phyloP scores from a whole-genome alignment of 345 rosid genomes.

The Eucalyptus brandiana region DNA sequence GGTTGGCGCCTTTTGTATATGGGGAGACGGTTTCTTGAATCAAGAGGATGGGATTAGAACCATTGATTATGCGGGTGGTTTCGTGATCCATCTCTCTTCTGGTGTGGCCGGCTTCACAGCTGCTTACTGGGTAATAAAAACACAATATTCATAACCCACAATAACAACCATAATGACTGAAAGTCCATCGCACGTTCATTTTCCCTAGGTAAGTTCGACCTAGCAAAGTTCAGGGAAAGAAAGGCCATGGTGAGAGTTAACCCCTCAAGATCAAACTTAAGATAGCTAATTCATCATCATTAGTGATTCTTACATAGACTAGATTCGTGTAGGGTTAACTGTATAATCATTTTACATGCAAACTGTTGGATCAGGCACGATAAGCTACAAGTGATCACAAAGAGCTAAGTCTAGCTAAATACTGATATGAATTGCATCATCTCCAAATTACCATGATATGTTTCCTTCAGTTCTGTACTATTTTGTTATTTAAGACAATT shows the following conservation, averaged over 20 bases:
- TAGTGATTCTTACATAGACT: neutral
- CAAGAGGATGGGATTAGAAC: neutral
- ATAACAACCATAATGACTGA: neutral
- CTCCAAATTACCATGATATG: neutral
- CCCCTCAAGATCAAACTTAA: neutral
- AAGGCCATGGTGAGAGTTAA: neutral
- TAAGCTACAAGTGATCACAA: neutral
- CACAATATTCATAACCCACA: neutral
- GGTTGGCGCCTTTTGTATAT: slow-evolving; percentile 38
- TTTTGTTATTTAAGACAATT: neutral
- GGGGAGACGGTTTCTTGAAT: slow-evolving; percentile 34
- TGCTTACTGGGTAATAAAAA: slow-evolving; percentile 38
- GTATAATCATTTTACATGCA: neutral
- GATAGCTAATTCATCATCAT: neutral
- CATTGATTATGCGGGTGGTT: slow-evolving; percentile 58
- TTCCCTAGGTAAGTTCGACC: neutral
- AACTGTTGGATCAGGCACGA: neutral
- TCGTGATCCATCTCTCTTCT: slow-evolving; percentile 60
- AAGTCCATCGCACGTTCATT: neutral
- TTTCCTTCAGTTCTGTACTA: neutral
- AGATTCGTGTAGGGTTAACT: neutral
- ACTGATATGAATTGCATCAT: neutral
- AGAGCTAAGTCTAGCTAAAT: neutral
- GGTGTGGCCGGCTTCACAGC: slow-evolving; percentile 68
- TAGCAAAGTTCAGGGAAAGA: neutral